Evolutionary conservation across 495 filamentous ascomycete species (phyloP).

Genomic region (Aspergillus carlsbadensis): DNA sequence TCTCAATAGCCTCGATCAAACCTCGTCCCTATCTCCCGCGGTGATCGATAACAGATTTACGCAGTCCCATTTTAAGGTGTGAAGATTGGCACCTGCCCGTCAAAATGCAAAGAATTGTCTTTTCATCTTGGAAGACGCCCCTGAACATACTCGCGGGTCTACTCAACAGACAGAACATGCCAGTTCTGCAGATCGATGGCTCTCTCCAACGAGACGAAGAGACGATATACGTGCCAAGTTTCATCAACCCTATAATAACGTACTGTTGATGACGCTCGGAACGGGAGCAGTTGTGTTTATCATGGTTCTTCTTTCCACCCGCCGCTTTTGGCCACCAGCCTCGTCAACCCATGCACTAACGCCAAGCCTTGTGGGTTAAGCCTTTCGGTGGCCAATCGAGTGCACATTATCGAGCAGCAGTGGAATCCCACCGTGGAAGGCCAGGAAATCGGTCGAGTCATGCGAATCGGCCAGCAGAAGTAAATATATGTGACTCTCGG

Average conservation of each 20-base stretch:
- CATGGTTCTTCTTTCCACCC: background rate
- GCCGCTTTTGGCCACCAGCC: no score
- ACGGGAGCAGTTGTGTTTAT: background rate
- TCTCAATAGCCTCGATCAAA: no score
- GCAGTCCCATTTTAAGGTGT: no score
- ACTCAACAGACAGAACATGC: background rate
- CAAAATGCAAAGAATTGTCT: background rate
- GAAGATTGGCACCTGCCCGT: no score
- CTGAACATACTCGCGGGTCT: background rate
- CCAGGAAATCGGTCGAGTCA: background rate
- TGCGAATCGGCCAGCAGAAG: background rate
- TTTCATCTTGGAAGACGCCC: background rate
- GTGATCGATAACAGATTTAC: no score
- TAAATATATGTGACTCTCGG: background rate
- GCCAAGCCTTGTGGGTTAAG: background rate
- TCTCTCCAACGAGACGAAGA: background rate
- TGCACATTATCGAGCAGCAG: background rate
- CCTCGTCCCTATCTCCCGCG: no score
- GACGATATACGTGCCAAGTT: background rate
- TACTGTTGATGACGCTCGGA: background rate
- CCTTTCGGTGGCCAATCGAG: background rate
- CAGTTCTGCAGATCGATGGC: background rate
- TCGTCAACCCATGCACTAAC: background rate
- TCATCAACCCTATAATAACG: background rate
- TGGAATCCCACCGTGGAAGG: background rate